Base-by-base conservation (phyloP, 164 flowering plant genomes). In the Protea cynaroides region DNA sequence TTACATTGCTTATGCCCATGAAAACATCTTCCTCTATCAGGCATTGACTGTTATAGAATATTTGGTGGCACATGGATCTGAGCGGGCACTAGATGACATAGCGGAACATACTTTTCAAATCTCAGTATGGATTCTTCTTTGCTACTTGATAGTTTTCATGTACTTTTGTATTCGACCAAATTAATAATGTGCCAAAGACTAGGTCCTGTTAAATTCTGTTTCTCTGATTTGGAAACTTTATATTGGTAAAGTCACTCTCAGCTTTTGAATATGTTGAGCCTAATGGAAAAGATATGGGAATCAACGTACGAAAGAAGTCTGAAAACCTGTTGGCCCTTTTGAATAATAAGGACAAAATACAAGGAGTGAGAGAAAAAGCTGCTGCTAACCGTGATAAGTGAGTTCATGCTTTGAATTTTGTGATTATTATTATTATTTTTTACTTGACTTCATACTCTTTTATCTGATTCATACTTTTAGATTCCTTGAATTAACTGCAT, bases 11-110 rank as follows among this genome's bases (percentile, higher is more conserved):
- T 59, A 34, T 43, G 17, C 70, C 15, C 47, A 17, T 51, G 17
- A 50, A 58, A 38, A 61, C 24, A 34, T 24, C 40, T 62, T 67
- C 44, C 38, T 62, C 15, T 63, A 21, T 58, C 85, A 95, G 99
- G 84, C 99, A 63, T 77, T 95, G 81, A 65, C 99, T 75, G 99
- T 90, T 23, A 82, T 95, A 61, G 99, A 95, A 78, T 95, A 95
- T 76, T 80, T 95, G 80, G 80, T 95, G 62, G 84, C 86, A 8
- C 80, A 95, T 84, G 99, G 99, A 67, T 86, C 98, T 64, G 98
- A 95, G 58, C 96, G 98, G 62, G 96, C 97, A 10, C 90, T 95
- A 58, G 99, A 95, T 80, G 99, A 95, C 73, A 89, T 95, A 29
- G 75, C 90, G 50, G 99, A 90, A 65, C 98, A 92, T 75, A 88